Evolutionary conservation across 164 flowering plant genomes (phyloP).

Genomic region (Chloranthus sessilifolius): DNA sequence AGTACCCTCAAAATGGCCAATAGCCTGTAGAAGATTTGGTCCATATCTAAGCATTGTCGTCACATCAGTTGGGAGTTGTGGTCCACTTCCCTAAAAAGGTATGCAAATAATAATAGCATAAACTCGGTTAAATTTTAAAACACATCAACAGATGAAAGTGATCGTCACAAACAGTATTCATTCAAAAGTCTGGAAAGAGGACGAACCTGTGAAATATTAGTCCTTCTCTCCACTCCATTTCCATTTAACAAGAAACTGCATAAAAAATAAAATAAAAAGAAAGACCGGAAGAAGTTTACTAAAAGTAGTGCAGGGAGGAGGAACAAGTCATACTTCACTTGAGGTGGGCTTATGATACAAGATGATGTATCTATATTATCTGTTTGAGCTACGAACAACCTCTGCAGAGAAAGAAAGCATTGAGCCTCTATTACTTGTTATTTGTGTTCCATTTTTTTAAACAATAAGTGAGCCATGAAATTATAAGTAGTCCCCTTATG

Average conservation of each 20-base stretch:
- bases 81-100: conserved; percentile 93
- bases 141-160: too few species aligned
- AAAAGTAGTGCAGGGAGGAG: conserved; percentile 3
- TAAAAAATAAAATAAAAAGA: conserved; percentile 5
- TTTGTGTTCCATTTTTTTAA: too few species aligned
- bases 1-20: conserved; percentile 78
- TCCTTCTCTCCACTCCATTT: conserved; percentile 59
- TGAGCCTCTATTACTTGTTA: too few species aligned
- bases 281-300: neutral
- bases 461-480: too few species aligned
- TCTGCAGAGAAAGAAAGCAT: conserved; percentile 33
- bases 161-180: too few species aligned
- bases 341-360: conserved; percentile 71
- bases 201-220: conserved; percentile 51
- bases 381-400: conserved; percentile 61
- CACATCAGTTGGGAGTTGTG: conserved; percentile 73
- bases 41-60: conserved; percentile 63
- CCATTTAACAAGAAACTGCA: conserved; percentile 89
- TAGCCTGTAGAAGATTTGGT: conserved; percentile 79
- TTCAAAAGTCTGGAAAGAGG: too few species aligned
- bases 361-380: conserved; percentile 72
- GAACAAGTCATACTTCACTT: conserved; percentile 76
- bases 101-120: too few species aligned
- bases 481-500: too few species aligned
- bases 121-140: too few species aligned